phyloP scores from a whole-genome alignment of 2,329 filamentous ascomycete species.

The Penicillium sp. region DNA sequence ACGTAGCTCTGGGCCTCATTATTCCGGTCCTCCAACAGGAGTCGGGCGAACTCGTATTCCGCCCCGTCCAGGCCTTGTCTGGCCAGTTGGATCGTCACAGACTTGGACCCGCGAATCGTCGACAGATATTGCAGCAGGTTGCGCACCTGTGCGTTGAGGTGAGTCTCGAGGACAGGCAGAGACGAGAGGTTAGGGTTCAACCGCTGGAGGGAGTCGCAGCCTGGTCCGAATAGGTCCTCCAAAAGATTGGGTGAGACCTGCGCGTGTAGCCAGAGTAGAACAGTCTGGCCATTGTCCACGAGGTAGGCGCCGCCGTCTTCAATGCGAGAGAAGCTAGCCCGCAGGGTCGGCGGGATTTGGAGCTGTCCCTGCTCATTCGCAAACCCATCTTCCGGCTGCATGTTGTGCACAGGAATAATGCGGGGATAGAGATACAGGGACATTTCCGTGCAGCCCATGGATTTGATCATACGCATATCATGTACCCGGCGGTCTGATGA shows the following conservation, averaged over 20 bases:
- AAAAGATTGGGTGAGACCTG: slow-evolving; percentile 91
- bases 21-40: slow-evolving; percentile 90
- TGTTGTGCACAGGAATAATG: slow-evolving; percentile 86
- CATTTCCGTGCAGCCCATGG: slow-evolving; percentile 80
- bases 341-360: slow-evolving; percentile 72
- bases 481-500: slow-evolving; percentile 86
- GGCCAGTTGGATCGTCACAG: slow-evolving; percentile 82
- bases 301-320: slow-evolving; percentile 93
- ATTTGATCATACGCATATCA: slow-evolving; percentile 83
- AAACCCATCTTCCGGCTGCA: slow-evolving; percentile 84
- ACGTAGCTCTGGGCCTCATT: slow-evolving; percentile 98
- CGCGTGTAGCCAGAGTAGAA: slow-evolving; percentile 86
- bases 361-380: slow-evolving; percentile 88
- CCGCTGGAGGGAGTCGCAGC: slow-evolving; percentile 64
- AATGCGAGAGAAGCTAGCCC: slow-evolving; percentile 79
- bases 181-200: slow-evolving; percentile 78
- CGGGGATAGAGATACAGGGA: slow-evolving; percentile 92
- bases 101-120: slow-evolving; percentile 77
- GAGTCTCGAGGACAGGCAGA: slow-evolving; percentile 81
- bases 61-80: slow-evolving; percentile 89
- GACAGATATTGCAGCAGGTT: slow-evolving; percentile 88
- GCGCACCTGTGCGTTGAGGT: slow-evolving; percentile 88
- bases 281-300: slow-evolving; percentile 90
- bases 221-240: slow-evolving; percentile 81
- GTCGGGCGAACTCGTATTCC: slow-evolving; percentile 90